A percentile compares a stretch with the other conserved stretches of the same genome.
These are phyloP conservation scores for Pholiota microspora DNA, from an alignment of 768 basidiomycete species.

Conservation along the genomic window DNA sequence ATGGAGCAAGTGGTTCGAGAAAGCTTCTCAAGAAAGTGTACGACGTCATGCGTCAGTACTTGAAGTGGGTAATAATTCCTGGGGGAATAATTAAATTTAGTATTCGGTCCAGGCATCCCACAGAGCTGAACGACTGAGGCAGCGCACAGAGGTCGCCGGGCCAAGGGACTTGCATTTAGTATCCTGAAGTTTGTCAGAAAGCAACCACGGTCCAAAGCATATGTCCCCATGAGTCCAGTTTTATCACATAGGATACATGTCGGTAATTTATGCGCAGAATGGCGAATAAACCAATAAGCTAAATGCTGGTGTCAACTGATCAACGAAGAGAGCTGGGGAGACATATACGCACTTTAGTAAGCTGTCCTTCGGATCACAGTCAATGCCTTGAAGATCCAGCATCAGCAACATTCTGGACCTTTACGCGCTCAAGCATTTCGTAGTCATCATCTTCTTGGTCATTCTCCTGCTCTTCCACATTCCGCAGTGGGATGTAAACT, in stretches of 20 bases:
- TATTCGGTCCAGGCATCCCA: not conserved
- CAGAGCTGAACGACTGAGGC: too few relatives aligned
- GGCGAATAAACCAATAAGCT: too few relatives aligned
- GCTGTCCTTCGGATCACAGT: not conserved
- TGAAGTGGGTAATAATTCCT: not conserved
- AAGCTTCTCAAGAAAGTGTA: not conserved
- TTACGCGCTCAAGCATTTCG: not conserved
- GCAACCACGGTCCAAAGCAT: too few relatives aligned
- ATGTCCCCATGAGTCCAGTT: too few relatives aligned
- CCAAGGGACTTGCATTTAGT: too few relatives aligned
- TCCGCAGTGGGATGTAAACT: not conserved
- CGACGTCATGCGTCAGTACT: not conserved
- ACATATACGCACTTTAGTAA: not conserved
- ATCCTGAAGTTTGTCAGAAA: too few relatives aligned
- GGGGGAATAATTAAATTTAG: not conserved
- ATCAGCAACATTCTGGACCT: not conserved
- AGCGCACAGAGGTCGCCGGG: too few relatives aligned
- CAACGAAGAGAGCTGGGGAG: too few relatives aligned
- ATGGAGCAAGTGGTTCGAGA: not conserved
- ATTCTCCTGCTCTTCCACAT: not conserved
- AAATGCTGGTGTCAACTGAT: too few relatives aligned
- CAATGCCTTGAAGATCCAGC: not conserved
- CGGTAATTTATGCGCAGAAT: too few relatives aligned
- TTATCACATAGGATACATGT: too few relatives aligned
- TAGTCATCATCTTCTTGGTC: not conserved